These are phyloP conservation scores for Furcasterigmium furcatum DNA, from an alignment of 2,329 filamentous ascomycete species.

Conservation along the genomic window DNA sequence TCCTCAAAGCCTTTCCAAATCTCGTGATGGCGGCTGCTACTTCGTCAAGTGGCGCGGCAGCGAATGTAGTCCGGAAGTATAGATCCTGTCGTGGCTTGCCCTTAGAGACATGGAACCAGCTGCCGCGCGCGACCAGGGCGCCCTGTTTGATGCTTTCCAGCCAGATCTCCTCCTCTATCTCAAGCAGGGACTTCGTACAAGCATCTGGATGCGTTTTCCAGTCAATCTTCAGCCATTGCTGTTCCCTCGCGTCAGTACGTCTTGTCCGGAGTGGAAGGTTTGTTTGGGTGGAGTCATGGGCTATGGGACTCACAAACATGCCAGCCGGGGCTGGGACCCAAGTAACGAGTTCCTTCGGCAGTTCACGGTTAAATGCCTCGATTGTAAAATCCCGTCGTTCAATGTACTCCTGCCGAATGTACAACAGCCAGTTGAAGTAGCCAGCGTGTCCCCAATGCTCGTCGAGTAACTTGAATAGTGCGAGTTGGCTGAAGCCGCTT, in stretches of 20 bases:
- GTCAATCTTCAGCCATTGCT: slow-evolving; percentile 72
- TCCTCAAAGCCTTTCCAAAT: slow-evolving; percentile 61
- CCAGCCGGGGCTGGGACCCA: slow-evolving; percentile 80
- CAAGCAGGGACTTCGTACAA: slow-evolving; percentile 47
- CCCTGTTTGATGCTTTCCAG: slow-evolving; percentile 68
- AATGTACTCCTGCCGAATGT: slow-evolving; percentile 78
- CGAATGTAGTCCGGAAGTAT: slow-evolving; percentile 89
- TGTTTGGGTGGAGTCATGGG: neutral
- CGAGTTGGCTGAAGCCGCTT: slow-evolving; percentile 75
- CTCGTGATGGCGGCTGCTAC: slow-evolving; percentile 70
- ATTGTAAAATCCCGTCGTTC: slow-evolving; percentile 74
- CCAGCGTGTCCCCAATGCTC: slow-evolving; percentile 91
- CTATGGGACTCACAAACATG: slow-evolving; percentile 77
- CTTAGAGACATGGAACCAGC: slow-evolving; percentile 82
- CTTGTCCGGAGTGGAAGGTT: too few relatives aligned
- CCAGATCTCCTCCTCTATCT: slow-evolving; percentile 86
- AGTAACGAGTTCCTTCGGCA: slow-evolving; percentile 72
- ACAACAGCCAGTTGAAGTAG: slow-evolving; percentile 85
- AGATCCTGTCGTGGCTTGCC: slow-evolving; percentile 57
- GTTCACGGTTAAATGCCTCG: slow-evolving; percentile 70
- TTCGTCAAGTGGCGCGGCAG: slow-evolving; percentile 67
- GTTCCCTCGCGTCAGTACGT: too few relatives aligned
- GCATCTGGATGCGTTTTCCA: slow-evolving; percentile 63
- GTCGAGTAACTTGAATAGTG: slow-evolving; percentile 85
- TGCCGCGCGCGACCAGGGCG: slow-evolving; percentile 77